phyloP scores from a whole-genome alignment of 345 rosid species.

The Eucalyptus albens region DNA sequence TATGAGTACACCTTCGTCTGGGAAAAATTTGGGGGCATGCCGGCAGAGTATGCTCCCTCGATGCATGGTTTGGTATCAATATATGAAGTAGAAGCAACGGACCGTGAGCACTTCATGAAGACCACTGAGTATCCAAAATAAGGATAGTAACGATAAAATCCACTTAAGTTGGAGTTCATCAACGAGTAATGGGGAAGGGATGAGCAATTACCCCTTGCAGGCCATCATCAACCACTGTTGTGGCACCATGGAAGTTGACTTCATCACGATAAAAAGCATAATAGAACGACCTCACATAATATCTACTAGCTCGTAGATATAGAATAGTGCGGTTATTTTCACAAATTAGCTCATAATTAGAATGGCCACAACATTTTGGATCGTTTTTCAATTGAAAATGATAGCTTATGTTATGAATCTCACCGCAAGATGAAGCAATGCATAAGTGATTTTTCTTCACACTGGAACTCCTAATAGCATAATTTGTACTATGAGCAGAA shows the following conservation, averaged over 20 bases:
- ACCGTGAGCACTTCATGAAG: background rate
- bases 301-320: fast-evolving
- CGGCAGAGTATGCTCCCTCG: background rate
- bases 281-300: background rate
- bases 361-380: fast-evolving
- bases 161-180: background rate
- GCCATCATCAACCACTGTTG: fast-evolving
- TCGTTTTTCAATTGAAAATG: fast-evolving
- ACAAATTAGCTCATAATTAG: background rate
- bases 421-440: fast-evolving
- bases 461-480: no score
- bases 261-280: fast-evolving
- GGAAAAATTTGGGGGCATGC: background rate
- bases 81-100: background rate
- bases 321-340: fast-evolving
- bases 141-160: fast-evolving
- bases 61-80: background rate
- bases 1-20: background rate
- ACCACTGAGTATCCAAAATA: background rate
- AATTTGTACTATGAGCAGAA: no score
- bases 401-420: background rate
- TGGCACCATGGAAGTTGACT: background rate
- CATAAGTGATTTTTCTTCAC: background rate
- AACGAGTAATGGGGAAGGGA: background rate
- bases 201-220: background rate